Conservation (phyloP, 164 flowering plant species). For the Liquidambar formosana region DNA sequence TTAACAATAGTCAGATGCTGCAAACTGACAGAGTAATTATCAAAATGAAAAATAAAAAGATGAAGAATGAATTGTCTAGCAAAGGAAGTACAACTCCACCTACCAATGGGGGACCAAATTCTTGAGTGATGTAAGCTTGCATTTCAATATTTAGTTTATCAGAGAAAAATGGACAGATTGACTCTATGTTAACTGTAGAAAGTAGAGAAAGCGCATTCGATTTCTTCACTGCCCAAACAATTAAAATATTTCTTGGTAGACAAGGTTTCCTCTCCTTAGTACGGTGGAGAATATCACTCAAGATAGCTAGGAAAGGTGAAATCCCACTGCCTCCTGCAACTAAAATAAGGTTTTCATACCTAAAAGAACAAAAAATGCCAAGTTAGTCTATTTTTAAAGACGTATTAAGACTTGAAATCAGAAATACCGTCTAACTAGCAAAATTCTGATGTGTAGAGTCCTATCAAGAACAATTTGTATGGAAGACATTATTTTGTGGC, state of each 20-base stretch:
- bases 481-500: too few species aligned
- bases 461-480: too few species aligned
- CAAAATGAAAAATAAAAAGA: slow-evolving; percentile 1
- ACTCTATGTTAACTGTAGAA: slow-evolving; percentile 44
- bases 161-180: slow-evolving; percentile 60
- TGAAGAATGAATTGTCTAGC: neutral
- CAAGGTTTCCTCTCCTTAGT: slow-evolving; percentile 55
- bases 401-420: neutral
- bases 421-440: neutral
- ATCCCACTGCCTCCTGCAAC: slow-evolving; percentile 98
- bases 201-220: slow-evolving; percentile 79
- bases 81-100: neutral
- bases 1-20: slow-evolving; percentile 8
- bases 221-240: slow-evolving; percentile 86
- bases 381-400: neutral
- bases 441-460: neutral
- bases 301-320: slow-evolving; percentile 88
- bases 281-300: slow-evolving; percentile 80
- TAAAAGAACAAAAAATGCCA: slow-evolving; percentile 16
- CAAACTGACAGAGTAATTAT: neutral
- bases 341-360: slow-evolving; percentile 81
- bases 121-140: slow-evolving; percentile 72
- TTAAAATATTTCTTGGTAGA: slow-evolving; percentile 51
- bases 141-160: slow-evolving; percentile 56
- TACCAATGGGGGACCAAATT: slow-evolving; percentile 77